These are phyloP conservation scores for Saturnispora serradocipensis DNA, from an alignment of 805 yeast genomes.

Conservation along the genomic window DNA sequence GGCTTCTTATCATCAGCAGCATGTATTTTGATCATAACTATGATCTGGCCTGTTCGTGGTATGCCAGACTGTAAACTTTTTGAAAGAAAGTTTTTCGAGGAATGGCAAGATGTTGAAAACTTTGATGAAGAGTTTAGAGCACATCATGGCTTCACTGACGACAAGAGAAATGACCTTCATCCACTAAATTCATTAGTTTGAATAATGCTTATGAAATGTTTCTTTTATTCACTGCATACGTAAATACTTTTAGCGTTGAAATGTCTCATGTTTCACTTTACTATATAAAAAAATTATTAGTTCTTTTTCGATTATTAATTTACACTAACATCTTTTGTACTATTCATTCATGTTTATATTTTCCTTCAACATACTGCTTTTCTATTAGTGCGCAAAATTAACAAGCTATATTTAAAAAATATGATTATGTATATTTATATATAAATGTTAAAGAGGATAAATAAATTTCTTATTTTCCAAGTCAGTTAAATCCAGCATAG, in stretches of 20 bases:
- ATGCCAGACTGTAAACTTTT: slow-evolving; percentile 32
- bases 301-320: not conserved
- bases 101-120: slow-evolving; percentile 54
- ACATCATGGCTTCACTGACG: not conserved
- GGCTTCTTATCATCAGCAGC: slow-evolving; percentile 57
- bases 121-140: slow-evolving; percentile 33
- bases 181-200: not conserved
- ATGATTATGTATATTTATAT: not conserved
- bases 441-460: slow-evolving; percentile 34
- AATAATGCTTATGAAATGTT: not conserved
- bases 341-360: not conserved
- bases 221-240: not conserved
- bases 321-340: not conserved
- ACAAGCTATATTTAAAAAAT: not conserved
- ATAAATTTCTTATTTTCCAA: slow-evolving; percentile 42
- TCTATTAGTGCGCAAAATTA: not conserved
- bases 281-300: not conserved
- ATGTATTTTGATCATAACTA: slow-evolving; percentile 44
- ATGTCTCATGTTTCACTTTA: not conserved
- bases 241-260: not conserved
- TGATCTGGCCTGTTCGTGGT: slow-evolving; percentile 42
- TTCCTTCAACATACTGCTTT: not conserved
- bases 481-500: slow-evolving; percentile 46
- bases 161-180: not conserved
- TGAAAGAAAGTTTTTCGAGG: slow-evolving; percentile 54